phyloP scores from a whole-genome alignment of 257 asterid genomes.

The Ophiorrhiza pumila region DNA sequence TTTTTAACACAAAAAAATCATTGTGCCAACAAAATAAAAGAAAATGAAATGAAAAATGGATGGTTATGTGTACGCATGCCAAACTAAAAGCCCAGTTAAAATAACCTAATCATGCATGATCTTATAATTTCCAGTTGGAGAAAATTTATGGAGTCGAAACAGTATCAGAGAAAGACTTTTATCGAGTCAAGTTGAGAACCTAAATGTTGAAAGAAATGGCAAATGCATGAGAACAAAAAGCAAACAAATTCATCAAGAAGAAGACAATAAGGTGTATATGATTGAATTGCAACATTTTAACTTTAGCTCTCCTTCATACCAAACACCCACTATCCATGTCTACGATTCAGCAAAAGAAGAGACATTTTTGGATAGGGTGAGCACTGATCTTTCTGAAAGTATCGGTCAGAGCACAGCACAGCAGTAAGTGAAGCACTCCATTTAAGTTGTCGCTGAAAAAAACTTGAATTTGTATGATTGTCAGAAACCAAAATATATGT shows the following conservation, averaged over 20 bases:
- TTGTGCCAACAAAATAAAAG: too few relatives aligned
- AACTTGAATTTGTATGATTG: not conserved
- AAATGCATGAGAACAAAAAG: conserved; percentile 67
- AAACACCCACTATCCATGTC: conserved; percentile 67
- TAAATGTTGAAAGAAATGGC: conserved; percentile 41
- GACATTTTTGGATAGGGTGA: conserved; percentile 31
- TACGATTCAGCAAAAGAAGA: conserved; percentile 35
- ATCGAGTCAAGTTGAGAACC: conserved; percentile 21
- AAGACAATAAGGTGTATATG: conserved; percentile 42
- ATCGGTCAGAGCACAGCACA: not conserved
- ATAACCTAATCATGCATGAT: too few relatives aligned
- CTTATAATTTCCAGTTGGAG: not conserved
- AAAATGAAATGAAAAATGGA: too few relatives aligned
- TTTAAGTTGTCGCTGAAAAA: conserved; percentile 3
- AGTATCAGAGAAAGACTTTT: not conserved
- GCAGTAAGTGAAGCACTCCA: not conserved
- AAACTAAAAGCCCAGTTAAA: too few relatives aligned
- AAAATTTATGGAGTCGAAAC: not conserved
- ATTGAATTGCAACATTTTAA: conserved; percentile 32
- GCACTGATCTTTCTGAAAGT: conserved; percentile 1
- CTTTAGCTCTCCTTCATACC: conserved; percentile 49
- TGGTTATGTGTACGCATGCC: too few relatives aligned
- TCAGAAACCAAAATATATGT: not conserved
- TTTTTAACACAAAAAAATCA: too few relatives aligned
- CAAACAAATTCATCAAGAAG: conserved; percentile 33